Percentiles rank a stretch among this genome's conserved stretches.
These are phyloP conservation scores for Fusarium mangiferae DNA, from an alignment of 2,329 filamentous ascomycete species.

Conservation along the genomic window DNA sequence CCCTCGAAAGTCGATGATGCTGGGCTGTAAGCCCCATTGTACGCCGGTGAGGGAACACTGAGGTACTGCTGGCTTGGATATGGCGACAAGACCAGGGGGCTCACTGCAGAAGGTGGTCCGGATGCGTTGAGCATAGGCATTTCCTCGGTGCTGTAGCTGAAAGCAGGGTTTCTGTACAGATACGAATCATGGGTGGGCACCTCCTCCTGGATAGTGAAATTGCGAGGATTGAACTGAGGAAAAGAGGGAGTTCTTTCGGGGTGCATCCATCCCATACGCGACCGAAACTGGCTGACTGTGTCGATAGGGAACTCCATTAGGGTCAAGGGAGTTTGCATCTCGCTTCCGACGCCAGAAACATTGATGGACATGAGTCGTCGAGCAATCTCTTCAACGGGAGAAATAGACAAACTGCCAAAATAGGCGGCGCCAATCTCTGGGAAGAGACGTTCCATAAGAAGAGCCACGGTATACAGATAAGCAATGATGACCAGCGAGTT, in stretches of 20 bases:
- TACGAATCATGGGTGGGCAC: constrained; percentile 57
- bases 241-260: constrained; percentile 69
- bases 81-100: constrained; percentile 66
- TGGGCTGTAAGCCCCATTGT: constrained; percentile 68
- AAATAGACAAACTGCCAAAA: constrained; percentile 81
- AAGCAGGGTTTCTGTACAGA: constrained; percentile 66
- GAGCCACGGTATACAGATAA: constrained; percentile 89
- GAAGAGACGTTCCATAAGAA: constrained; percentile 90
- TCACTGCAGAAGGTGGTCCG: constrained; percentile 58
- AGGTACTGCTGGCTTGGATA: constrained; percentile 67
- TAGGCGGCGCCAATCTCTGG: constrained; percentile 92
- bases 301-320: constrained; percentile 80
- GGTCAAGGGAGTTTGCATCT: constrained; percentile 69
- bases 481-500: constrained; percentile 85
- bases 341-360: constrained; percentile 66
- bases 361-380: constrained; percentile 77
- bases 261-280: constrained; percentile 73
- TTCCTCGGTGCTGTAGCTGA: constrained; percentile 73
- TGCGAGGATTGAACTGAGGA: constrained; percentile 67
- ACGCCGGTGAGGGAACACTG: constrained; percentile 70
- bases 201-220: constrained; percentile 62
- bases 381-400: constrained; percentile 87
- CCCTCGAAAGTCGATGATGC: constrained; percentile 71
- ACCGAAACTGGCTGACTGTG: constrained; percentile 74
- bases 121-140: constrained; percentile 64